Base-by-base conservation (phyloP, 352 stramenopile genomes). In the Phytophthora lateralis region DNA sequence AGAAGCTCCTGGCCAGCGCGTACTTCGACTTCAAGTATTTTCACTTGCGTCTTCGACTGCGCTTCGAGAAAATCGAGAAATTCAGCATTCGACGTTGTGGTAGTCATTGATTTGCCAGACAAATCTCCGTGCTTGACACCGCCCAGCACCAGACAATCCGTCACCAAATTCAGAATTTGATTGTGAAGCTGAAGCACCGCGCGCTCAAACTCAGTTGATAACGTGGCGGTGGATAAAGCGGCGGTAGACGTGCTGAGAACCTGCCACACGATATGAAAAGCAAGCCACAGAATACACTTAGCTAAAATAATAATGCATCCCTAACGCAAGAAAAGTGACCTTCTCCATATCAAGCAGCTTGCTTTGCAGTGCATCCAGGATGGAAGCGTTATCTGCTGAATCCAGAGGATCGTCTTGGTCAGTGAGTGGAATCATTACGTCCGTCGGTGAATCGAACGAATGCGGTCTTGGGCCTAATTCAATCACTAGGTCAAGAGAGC, bases 1-100 rank as follows among this genome's bases (percentile, higher is more conserved):
- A 88, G 60, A 12, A 90, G 65, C 12, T 90, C 80, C 51, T 88
- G 74, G 0, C 80, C 78, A 3, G 80, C 80, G 7, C 76, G 73
- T 3, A 90, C 52, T 55, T 90, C 80, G 15, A 82, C 75, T 48
- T 90, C 72, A 3, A 90, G 69, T 29, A 90, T 77, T 56, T 75
- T 82, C 14, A 80, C 60, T 56, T 83, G 74, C 1, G 68, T 78
- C 15, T 67, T 74, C 5, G 68, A 43, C 27, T 78, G 74, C 10
- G 60, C 63, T 66, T 83, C 71, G 1, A 83, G 52, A 11, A 83
- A 83, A 50, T 76, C 55, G 11, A 83, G 56, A 54, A 80, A 78
- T 32, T 80, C 68, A 2, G 69, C 57, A 35, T 66, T 76, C 12
- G 30, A 35, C 42, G 46, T 14, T 20, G 49, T 38, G n/a, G 15